phyloP scores from a whole-genome alignment of 768 basidiomycete genomes.

The Xerocomellus amylosporus region DNA sequence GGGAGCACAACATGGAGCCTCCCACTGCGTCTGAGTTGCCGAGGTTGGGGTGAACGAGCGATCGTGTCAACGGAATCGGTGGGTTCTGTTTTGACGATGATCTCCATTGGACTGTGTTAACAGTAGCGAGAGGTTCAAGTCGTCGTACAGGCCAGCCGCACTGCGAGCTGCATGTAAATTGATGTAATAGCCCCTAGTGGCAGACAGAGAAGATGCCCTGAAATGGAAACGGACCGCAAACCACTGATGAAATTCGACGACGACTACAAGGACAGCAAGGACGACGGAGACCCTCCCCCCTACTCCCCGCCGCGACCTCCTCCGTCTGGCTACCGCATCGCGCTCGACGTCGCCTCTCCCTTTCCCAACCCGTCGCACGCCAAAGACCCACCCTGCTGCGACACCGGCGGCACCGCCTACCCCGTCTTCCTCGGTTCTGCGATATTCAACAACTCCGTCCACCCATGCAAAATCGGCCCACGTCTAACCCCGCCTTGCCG shows the following conservation, averaged over 20 bases:
- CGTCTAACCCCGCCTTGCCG: slow-evolving; percentile 48
- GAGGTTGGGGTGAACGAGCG: not conserved
- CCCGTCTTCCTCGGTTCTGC: slow-evolving; percentile 76
- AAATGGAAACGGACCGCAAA: not conserved
- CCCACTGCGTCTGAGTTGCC: not conserved
- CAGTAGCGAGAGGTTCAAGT: not conserved
- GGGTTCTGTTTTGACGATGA: slow-evolving; percentile 10
- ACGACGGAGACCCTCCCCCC: slow-evolving; percentile 4
- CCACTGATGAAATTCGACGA: slow-evolving; percentile 10
- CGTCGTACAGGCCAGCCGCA: too few relatives aligned
- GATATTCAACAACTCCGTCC: slow-evolving; percentile 60
- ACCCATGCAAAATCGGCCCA: slow-evolving; percentile 80
- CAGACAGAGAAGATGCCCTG: too few relatives aligned
- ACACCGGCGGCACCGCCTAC: slow-evolving; percentile 48
- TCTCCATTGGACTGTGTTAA: slow-evolving; percentile 1
- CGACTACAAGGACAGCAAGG: slow-evolving; percentile 8
- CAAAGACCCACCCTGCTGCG: slow-evolving; percentile 52
- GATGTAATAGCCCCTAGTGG: too few relatives aligned
- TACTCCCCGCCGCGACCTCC: slow-evolving; percentile 35
- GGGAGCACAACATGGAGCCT: slow-evolving; percentile 12
- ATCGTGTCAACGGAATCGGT: not conserved
- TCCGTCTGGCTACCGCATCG: slow-evolving; percentile 66
- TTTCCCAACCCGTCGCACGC: slow-evolving; percentile 42
- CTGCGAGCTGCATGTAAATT: too few relatives aligned
- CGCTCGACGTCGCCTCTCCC: slow-evolving; percentile 39